Percentiles rank a stretch among this genome's conserved stretches.
These are phyloP conservation scores for Xylariales sp. DNA, from an alignment of 2,329 filamentous ascomycete genomes.

Conservation along the genomic window DNA sequence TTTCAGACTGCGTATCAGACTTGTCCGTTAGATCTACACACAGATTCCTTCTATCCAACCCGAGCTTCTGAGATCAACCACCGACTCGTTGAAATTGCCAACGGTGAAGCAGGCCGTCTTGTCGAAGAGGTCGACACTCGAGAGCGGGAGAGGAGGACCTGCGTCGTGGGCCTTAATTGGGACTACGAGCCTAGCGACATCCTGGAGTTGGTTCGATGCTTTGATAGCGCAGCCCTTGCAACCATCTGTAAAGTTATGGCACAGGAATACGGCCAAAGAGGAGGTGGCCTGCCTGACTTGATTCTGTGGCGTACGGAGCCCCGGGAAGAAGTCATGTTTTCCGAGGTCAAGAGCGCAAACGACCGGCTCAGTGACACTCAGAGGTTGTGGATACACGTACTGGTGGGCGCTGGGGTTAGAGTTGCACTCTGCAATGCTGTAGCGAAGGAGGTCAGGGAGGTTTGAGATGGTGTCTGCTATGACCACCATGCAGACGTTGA, in stretches of 20 bases:
- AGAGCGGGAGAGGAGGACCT: slow-evolving; percentile 69
- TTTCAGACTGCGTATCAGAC: slow-evolving; percentile 96
- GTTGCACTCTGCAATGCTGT: slow-evolving; percentile 75
- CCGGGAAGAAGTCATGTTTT: slow-evolving; percentile 64
- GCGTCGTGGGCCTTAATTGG: slow-evolving; percentile 91
- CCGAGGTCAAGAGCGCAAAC: slow-evolving; percentile 78
- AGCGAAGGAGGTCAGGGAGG: slow-evolving; percentile 45
- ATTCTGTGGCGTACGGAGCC: slow-evolving; percentile 69
- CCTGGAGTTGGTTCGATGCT: slow-evolving; percentile 72
- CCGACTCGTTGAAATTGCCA: slow-evolving; percentile 79
- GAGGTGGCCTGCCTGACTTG: slow-evolving; percentile 86
- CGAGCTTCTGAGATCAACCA: slow-evolving; percentile 88
- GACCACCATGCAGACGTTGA: not conserved
- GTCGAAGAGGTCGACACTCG: slow-evolving; percentile 64
- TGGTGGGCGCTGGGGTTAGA: slow-evolving; percentile 76
- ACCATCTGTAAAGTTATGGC: slow-evolving; percentile 90
- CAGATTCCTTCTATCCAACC: slow-evolving; percentile 84
- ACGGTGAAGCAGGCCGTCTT: slow-evolving; percentile 67
- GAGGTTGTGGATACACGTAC: slow-evolving; percentile 91
- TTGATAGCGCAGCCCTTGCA: slow-evolving; percentile 74
- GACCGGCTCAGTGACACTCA: slow-evolving; percentile 95
- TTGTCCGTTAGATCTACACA: slow-evolving; percentile 87
- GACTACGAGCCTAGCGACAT: slow-evolving; percentile 76
- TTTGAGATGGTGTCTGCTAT: slow-evolving; percentile 11
- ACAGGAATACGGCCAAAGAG: slow-evolving; percentile 85